Evolutionary conservation across 2,329 filamentous ascomycete genomes (phyloP).

Genomic region (Fusarium pseudoanthophilum): DNA sequence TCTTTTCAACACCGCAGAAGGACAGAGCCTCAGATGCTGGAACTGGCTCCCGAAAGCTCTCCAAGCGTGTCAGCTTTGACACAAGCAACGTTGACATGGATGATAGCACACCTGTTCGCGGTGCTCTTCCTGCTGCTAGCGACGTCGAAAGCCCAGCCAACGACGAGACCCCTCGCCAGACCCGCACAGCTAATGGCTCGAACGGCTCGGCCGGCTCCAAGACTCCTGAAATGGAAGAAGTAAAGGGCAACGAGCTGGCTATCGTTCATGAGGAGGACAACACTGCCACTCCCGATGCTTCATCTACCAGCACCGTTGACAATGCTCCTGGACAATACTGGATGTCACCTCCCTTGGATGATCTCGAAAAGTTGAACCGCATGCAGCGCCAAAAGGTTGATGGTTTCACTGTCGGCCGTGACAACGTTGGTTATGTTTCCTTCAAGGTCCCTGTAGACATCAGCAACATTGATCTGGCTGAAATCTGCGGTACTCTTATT

Average conservation of each 20-base stretch:
- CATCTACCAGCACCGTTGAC: constrained; percentile 47
- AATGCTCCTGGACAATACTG: constrained; percentile 81
- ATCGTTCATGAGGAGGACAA: constrained; percentile 79
- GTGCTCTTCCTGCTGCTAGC: constrained; percentile 50
- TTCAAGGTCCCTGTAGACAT: constrained; percentile 89
- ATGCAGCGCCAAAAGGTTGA: constrained; percentile 79
- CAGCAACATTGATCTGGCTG: constrained; percentile 79
- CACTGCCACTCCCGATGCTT: constrained; percentile 45
- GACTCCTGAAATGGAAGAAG: constrained; percentile 75
- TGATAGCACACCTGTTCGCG: constrained; percentile 49
- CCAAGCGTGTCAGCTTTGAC: constrained; percentile 94
- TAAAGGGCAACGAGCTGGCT: constrained; percentile 79
- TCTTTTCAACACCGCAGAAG: constrained; percentile 70
- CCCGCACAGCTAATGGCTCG: constrained; percentile 58
- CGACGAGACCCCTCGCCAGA: constrained; percentile 60
- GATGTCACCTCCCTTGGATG: constrained; percentile 80
- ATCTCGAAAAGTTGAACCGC: constrained; percentile 82
- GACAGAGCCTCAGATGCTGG: constrained; percentile 57
- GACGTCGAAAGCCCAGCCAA: constrained; percentile 45
- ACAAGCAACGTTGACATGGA: constrained; percentile 62
- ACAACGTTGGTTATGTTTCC: constrained; percentile 81
- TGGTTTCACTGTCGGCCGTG: constrained; percentile 83
- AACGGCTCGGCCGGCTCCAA: constrained; percentile 47
- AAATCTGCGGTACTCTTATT: constrained; percentile 82
- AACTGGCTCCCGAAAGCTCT: constrained; percentile 64